Evolutionary conservation across 495 filamentous ascomycete genomes (phyloP).

Genomic region (Lindgomyces ingoldianus): DNA sequence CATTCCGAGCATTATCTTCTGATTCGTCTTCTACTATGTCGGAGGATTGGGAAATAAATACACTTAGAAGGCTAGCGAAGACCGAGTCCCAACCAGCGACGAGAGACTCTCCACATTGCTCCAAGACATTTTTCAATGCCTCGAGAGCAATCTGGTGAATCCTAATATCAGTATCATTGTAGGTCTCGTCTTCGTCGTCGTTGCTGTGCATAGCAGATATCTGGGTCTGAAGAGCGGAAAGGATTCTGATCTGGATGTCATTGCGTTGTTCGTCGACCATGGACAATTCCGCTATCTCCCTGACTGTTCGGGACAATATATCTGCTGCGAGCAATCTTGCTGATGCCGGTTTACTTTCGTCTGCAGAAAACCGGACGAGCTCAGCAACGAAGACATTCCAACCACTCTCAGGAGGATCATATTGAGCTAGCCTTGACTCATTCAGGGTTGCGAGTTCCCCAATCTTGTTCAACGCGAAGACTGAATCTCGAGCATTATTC

Average conservation of each 20-base stretch:
- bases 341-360: constrained; percentile 53
- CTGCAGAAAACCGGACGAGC: constrained; percentile 66
- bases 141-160: constrained; percentile 83
- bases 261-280: constrained; percentile 37
- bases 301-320: constrained; percentile 70
- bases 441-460: constrained; percentile 78
- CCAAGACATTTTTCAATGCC: constrained; percentile 75
- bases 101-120: constrained; percentile 84
- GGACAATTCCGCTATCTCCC: constrained; percentile 56
- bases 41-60: constrained; percentile 54
- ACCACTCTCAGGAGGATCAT: constrained; percentile 63
- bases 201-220: constrained; percentile 56
- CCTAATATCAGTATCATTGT: constrained; percentile 65
- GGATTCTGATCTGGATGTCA: constrained; percentile 68
- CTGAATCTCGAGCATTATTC: constrained; percentile 58
- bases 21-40: neutral
- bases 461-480: constrained; percentile 81
- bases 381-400: constrained; percentile 74
- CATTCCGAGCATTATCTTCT: neutral
- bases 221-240: constrained; percentile 65
- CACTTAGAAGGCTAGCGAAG: constrained; percentile 81
- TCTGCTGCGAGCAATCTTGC: constrained; percentile 72
- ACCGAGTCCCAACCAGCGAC: constrained; percentile 78
- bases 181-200: constrained; percentile 53
- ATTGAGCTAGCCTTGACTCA: constrained; percentile 68